A percentile compares a stretch with the other conserved stretches of the same genome.
These are phyloP conservation scores for Artemisia tridentata DNA, from an alignment of 129 eudicot genomes.

Conservation along the genomic window DNA sequence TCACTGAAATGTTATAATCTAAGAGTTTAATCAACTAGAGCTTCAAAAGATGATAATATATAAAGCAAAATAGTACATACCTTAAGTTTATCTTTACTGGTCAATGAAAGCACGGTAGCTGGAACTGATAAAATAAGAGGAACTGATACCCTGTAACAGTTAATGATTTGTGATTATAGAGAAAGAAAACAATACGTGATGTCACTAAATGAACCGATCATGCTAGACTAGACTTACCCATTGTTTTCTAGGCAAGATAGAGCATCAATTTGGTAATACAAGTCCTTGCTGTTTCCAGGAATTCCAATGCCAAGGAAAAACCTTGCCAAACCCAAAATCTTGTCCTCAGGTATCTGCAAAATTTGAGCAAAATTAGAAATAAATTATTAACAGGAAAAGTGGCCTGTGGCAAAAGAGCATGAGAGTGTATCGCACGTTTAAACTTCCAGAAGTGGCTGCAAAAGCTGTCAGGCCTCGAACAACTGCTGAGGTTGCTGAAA, in stretches of 20 bases:
- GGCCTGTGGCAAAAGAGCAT: not conserved
- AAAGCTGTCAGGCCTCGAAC: slow-evolving; percentile 77
- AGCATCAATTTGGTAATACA: slow-evolving; percentile 78
- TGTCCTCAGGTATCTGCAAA: slow-evolving; percentile 79
- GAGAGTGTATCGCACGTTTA: slow-evolving; percentile 44
- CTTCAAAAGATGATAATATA: not conserved
- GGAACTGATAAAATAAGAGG: slow-evolving; percentile 87
- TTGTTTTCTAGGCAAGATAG: slow-evolving; percentile 69
- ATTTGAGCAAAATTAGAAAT: slow-evolving; percentile 16
- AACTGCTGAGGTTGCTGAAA: slow-evolving; percentile 78
- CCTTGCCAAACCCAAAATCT: slow-evolving; percentile 84
- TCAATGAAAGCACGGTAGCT: slow-evolving; percentile 72
- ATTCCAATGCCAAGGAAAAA: slow-evolving; percentile 83
- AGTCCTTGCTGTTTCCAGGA: slow-evolving; percentile 79
- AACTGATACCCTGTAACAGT: slow-evolving; percentile 59
- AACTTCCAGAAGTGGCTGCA: slow-evolving; percentile 57
- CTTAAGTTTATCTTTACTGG: slow-evolving; percentile 70
- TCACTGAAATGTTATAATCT: not conserved
- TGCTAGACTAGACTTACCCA: slow-evolving; percentile 47
- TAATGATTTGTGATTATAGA: slow-evolving; percentile 6
- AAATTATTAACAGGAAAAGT: slow-evolving; percentile 9
- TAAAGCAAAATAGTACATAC: slow-evolving; percentile 32
- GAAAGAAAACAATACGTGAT: not conserved
- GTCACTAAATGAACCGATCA: not conserved
- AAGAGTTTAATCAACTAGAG: not conserved